phyloP scores from a whole-genome alignment of 805 yeast genomes.

The Metschnikowia lachancei region DNA sequence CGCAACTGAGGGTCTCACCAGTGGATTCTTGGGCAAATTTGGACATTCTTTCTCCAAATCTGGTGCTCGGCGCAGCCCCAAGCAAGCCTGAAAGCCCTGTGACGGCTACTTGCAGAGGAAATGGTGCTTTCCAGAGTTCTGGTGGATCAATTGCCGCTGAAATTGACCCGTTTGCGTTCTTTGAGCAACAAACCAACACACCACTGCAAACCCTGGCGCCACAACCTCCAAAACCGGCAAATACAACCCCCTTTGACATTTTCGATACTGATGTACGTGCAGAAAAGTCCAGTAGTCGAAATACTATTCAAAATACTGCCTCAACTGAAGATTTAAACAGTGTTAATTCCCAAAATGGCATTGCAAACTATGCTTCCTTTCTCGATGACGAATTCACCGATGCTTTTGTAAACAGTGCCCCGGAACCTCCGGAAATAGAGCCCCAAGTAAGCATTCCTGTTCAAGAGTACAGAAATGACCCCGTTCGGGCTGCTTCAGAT shows the following conservation, averaged over 20 bases:
- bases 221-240: background rate
- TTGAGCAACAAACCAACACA: constrained; percentile 1
- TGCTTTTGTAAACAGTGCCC: constrained; percentile 22
- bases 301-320: background rate
- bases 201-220: background rate
- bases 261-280: background rate
- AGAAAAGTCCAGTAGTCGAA: background rate
- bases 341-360: background rate
- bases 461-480: background rate
- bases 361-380: constrained; percentile 15
- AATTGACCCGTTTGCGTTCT: constrained; percentile 24
- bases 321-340: background rate
- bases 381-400: constrained; percentile 46
- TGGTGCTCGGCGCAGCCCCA: constrained; percentile 2
- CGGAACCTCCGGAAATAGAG: background rate
- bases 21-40: constrained; percentile 8
- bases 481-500: background rate
- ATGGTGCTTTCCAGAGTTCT: background rate
- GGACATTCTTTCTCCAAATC: constrained; percentile 13
- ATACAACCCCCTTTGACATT: constrained; percentile 3
- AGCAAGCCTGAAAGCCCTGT: constrained; percentile 3
- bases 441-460: background rate
- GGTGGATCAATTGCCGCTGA: background rate
- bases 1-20: background rate
- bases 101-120: background rate